Conservation (phyloP, 139 green algal species). For the Eudorina sp. region DNA sequence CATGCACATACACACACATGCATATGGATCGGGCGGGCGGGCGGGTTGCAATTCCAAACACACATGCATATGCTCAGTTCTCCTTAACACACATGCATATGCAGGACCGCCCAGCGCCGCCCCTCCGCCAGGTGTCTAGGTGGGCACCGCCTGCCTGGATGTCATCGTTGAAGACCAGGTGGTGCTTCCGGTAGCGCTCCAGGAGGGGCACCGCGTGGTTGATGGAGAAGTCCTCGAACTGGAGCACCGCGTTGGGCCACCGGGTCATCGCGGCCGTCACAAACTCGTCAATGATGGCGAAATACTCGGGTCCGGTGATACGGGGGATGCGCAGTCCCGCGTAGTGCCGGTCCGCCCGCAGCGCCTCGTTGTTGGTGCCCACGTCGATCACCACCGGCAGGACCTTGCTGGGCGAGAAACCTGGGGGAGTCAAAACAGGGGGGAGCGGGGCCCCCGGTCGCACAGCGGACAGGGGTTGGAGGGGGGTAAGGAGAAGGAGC, state of each 20-base stretch:
- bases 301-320: slow-evolving; percentile 81
- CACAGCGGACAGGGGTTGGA: no score
- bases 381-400: slow-evolving; percentile 93
- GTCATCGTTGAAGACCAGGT: slow-evolving; percentile 94
- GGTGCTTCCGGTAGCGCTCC: slow-evolving; percentile 63
- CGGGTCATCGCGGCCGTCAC: slow-evolving; percentile 69
- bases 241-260: slow-evolving; percentile 81
- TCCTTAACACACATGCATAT: no score
- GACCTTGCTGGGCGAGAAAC: slow-evolving; percentile 89
- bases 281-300: slow-evolving; percentile 58
- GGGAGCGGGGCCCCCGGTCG: no score
- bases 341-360: slow-evolving; percentile 88
- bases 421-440: slow-evolving; percentile 39
- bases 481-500: no score
- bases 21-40: no score
- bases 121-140: no score
- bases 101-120: no score
- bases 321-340: slow-evolving; percentile 78
- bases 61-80: no score
- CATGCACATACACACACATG: no score
- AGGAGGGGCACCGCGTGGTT: slow-evolving; percentile 80
- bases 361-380: slow-evolving; percentile 90
- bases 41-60: no score
- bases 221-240: slow-evolving; percentile 97
- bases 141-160: no score